These are phyloP conservation scores for Nakazawaea molendinolei DNA, from an alignment of 805 yeast species.

Conservation along the genomic window DNA sequence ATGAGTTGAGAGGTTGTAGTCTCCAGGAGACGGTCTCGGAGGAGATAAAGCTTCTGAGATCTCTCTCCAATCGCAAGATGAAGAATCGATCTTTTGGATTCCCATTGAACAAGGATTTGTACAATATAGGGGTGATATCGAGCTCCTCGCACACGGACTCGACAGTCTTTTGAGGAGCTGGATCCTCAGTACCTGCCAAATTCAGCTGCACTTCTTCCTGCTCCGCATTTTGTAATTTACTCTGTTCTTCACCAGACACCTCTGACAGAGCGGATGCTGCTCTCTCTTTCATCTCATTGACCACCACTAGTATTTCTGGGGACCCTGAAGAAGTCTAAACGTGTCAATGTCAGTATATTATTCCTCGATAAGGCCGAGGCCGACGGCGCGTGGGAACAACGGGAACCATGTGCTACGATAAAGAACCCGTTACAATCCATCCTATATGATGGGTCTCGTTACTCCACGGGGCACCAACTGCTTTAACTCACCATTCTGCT, in stretches of 20 bases:
- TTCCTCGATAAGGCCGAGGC: no score
- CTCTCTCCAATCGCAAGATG: slow-evolving; percentile 41
- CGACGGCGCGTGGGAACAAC: no score
- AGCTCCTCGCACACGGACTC: slow-evolving; percentile 16
- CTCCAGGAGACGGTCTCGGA: slow-evolving; percentile 33
- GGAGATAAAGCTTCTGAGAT: slow-evolving; percentile 38
- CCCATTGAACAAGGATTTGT: slow-evolving; percentile 31
- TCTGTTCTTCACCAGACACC: slow-evolving; percentile 13
- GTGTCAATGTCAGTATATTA: neutral
- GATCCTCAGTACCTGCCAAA: neutral
- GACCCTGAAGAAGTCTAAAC: slow-evolving; percentile 8
- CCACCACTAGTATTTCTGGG: slow-evolving; percentile 1
- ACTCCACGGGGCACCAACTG: neutral
- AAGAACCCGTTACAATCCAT: neutral
- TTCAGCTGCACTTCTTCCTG: neutral
- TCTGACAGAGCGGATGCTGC: no score
- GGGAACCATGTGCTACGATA: no score
- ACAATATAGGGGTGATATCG: slow-evolving; percentile 14
- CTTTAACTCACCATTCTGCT: no score
- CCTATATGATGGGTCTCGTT: neutral
- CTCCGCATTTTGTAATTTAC: neutral
- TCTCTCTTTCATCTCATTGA: neutral
- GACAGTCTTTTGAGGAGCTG: slow-evolving; percentile 17
- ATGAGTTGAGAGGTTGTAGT: slow-evolving; percentile 57
- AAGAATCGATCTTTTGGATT: slow-evolving; percentile 40